These are phyloP conservation scores for Crithidia mellificae DNA, from an alignment of 208 protist genomes.

Conservation along the genomic window DNA sequence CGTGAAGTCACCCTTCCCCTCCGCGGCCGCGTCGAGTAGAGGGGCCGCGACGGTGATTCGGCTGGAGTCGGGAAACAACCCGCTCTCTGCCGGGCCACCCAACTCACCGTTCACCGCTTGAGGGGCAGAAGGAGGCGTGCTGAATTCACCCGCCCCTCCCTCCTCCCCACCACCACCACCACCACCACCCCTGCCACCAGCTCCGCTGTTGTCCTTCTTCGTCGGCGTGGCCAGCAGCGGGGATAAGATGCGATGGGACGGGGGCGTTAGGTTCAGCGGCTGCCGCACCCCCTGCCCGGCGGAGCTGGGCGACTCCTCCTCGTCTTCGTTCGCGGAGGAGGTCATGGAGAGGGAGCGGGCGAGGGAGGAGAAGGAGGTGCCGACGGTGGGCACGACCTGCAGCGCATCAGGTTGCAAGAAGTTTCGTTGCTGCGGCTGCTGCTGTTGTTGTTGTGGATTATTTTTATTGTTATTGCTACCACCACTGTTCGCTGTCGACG, in stretches of 20 bases:
- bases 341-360: conserved; percentile 2
- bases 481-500: too few species aligned
- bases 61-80: too few species aligned
- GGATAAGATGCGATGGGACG: neutral
- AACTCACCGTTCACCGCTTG: too few species aligned
- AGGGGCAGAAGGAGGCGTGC: too few species aligned
- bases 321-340: neutral
- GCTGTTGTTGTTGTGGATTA: neutral
- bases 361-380: conserved; percentile 7
- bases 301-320: neutral
- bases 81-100: too few species aligned
- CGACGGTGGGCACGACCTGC: neutral
- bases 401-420: neutral
- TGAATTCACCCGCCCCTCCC: too few species aligned
- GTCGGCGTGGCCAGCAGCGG: neutral
- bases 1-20: too few species aligned
- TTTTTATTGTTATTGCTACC: too few species aligned
- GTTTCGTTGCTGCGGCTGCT: too few species aligned
- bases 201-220: neutral
- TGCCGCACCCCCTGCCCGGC: conserved; percentile 1
- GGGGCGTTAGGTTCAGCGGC: conserved; percentile 7
- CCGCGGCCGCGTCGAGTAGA: too few species aligned
- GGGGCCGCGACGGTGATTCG: too few species aligned
- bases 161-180: too few species aligned
- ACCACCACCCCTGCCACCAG: neutral